A percentile compares a stretch with the other conserved stretches of the same genome.
Evolutionary conservation across 2,329 filamentous ascomycete species (phyloP).

Genomic region (Botryotinia calthae): DNA sequence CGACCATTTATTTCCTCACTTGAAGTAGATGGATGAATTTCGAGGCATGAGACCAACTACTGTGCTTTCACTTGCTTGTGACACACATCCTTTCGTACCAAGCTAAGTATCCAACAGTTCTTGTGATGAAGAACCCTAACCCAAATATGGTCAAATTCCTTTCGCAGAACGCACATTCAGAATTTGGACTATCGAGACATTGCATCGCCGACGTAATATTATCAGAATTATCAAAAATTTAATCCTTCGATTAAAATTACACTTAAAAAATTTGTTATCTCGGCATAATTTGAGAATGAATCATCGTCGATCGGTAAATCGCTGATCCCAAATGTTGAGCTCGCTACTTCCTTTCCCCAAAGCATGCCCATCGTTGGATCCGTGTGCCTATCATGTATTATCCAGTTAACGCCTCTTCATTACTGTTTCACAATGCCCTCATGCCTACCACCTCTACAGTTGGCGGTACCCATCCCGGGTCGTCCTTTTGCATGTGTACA

Average conservation of each 20-base stretch:
- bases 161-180: background rate
- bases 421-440: background rate
- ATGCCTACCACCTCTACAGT: background rate
- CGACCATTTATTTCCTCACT: background rate
- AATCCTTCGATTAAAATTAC: background rate
- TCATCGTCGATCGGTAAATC: background rate
- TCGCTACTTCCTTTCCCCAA: background rate
- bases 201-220: background rate
- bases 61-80: background rate
- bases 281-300: background rate
- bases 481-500: background rate
- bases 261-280: background rate
- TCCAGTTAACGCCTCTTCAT: background rate
- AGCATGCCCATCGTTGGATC: too few relatives aligned
- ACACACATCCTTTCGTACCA: background rate
- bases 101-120: background rate
- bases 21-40: background rate
- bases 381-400: background rate
- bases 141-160: background rate
- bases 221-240: background rate
- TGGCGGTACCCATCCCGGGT: background rate
- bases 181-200: background rate
- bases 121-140: background rate
- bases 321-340: slow-evolving; percentile 38
- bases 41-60: background rate